Conservation (phyloP, 805 yeast species). For the Wickerhamiella occidentalis region DNA sequence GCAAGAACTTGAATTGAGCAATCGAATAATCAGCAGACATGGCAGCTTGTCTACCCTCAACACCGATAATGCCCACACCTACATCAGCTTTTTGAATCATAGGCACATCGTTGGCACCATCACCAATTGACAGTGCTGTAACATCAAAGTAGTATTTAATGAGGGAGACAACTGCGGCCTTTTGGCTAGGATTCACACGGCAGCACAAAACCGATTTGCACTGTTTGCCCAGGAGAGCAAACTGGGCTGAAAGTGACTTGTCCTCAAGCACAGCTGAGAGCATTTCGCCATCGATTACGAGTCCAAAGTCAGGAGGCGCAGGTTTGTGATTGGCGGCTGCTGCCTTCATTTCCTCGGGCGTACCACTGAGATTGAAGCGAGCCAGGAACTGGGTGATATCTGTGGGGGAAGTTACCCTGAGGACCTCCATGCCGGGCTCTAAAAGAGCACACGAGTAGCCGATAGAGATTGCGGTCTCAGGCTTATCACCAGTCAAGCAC, state of each 20-base stretch:
- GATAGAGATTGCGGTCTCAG: conserved; percentile 74
- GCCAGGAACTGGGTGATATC: conserved; percentile 40
- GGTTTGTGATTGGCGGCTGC: conserved; percentile 55
- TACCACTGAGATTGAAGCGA: conserved; percentile 28
- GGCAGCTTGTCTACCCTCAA: conserved; percentile 77
- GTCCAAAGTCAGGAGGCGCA: conserved; percentile 45
- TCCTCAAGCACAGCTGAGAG: conserved; percentile 26
- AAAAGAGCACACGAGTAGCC: conserved; percentile 68
- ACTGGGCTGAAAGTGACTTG: conserved; percentile 26
- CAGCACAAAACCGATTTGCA: conserved; percentile 78
- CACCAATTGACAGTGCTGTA: conserved; percentile 86
- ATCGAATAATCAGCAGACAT: conserved; percentile 79
- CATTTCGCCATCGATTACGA: conserved; percentile 62
- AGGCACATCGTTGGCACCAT: conserved; percentile 86
- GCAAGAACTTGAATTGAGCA: conserved; percentile 63
- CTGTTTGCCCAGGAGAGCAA: conserved; percentile 59
- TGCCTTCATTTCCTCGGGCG: conserved; percentile 33
- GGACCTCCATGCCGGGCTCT: conserved; percentile 53
- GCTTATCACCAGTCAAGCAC: conserved; percentile 75
- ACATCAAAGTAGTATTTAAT: conserved; percentile 68
- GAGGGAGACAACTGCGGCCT: conserved; percentile 89
- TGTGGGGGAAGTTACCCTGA: conserved; percentile 32
- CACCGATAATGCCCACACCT: conserved; percentile 81
- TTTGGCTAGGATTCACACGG: conserved; percentile 94
- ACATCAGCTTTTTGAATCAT: conserved; percentile 81